A percentile compares a stretch with the other conserved stretches of the same genome.
phyloP scores from a whole-genome alignment of 371 early-diverging fungal species.

The Apophysomyces trapeziformis region DNA sequence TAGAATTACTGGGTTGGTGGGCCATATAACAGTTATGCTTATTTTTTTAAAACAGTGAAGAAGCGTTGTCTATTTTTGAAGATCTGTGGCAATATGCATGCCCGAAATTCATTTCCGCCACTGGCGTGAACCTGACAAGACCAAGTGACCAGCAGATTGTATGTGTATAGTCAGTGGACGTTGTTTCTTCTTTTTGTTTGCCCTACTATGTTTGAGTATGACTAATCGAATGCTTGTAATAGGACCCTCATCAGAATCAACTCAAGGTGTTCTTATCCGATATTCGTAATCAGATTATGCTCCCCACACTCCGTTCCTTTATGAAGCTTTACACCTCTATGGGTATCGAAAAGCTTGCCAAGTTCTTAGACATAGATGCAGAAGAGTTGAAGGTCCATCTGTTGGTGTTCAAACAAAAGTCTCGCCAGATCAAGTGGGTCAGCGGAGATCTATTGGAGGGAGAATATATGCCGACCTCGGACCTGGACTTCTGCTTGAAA shows the following conservation, averaged over 20 bases:
- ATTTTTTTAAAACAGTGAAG: constrained; percentile 62
- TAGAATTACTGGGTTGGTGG: constrained; percentile 12
- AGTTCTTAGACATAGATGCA: constrained; percentile 83
- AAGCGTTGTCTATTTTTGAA: constrained; percentile 77
- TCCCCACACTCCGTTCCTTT: constrained; percentile 91
- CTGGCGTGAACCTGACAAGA: constrained; percentile 68
- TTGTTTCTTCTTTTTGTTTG: too few relatives aligned
- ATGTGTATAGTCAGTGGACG: constrained; percentile 17
- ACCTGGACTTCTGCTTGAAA: constrained; percentile 92
- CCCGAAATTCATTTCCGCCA: constrained; percentile 94
- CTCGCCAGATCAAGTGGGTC: constrained; percentile 86
- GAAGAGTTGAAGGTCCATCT: constrained; percentile 84
- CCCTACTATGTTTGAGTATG: background rate
- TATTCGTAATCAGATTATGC: constrained; percentile 82
- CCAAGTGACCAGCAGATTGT: constrained; percentile 23
- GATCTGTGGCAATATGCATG: constrained; percentile 92
- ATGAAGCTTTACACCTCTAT: constrained; percentile 94
- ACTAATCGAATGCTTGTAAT: background rate
- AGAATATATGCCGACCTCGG: constrained; percentile 78
- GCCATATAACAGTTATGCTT: background rate
- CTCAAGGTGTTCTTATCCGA: constrained; percentile 84
- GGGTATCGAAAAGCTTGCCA: constrained; percentile 86
- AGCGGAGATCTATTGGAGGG: constrained; percentile 78
- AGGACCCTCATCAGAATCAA: constrained; percentile 80
- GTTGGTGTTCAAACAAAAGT: constrained; percentile 91